Evolutionary conservation across 2,329 filamentous ascomycete genomes (phyloP).

Genomic region (Aspergillus luchuensis): DNA sequence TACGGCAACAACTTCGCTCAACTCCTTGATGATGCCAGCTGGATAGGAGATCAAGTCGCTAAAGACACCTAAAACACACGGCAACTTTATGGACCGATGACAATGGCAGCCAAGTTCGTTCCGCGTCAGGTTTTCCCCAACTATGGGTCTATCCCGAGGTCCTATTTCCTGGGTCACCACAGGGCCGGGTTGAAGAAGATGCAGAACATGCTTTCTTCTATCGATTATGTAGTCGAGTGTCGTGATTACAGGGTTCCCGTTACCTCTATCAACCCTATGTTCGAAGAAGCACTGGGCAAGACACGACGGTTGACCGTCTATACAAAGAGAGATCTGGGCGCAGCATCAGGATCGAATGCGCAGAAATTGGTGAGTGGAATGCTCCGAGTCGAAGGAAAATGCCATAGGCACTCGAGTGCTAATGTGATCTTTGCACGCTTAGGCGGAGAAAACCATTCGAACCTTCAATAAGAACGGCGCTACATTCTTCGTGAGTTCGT

Average conservation of each 20-base stretch:
- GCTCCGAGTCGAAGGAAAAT: neutral
- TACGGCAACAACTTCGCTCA: neutral
- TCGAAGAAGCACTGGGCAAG: constrained; percentile 74
- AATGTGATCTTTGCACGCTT: constrained; percentile 1
- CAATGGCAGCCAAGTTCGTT: constrained; percentile 57
- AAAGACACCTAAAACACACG: neutral
- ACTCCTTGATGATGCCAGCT: constrained; percentile 8
- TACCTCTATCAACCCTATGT: constrained; percentile 84
- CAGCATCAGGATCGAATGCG: constrained; percentile 42
- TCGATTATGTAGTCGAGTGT: constrained; percentile 90
- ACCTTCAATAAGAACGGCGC: constrained; percentile 37
- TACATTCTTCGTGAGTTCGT: constrained; percentile 41
- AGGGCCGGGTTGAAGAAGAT: constrained; percentile 77
- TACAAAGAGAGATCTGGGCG: constrained; percentile 81
- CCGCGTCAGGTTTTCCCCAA: constrained; percentile 74
- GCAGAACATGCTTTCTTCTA: constrained; percentile 74
- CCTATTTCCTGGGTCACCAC: constrained; percentile 96
- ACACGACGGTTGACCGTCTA: constrained; percentile 81
- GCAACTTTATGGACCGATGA: neutral
- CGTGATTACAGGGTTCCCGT: constrained; percentile 90
- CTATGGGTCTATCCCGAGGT: constrained; percentile 75
- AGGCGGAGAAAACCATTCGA: constrained; percentile 38
- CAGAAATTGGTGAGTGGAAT: constrained; percentile 41
- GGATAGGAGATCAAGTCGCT: neutral
- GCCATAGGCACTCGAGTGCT: neutral